Percentiles rank a stretch among this genome's conserved stretches.
These are phyloP conservation scores for Diatrype stigma DNA, from an alignment of 2,329 filamentous ascomycete species.

Conservation along the genomic window DNA sequence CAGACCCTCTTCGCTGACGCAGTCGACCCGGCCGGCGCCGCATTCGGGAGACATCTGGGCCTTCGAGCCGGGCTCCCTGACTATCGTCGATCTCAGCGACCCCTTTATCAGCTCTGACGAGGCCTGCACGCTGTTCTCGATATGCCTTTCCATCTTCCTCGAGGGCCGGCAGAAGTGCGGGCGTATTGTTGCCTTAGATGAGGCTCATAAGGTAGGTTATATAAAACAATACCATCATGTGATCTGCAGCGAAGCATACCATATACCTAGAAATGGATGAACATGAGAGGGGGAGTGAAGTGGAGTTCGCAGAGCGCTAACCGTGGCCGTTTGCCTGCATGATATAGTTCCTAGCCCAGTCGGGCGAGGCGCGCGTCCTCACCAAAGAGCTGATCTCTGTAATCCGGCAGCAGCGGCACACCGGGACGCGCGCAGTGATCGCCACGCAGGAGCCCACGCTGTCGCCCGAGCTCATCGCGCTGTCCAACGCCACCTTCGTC, in stretches of 20 bases:
- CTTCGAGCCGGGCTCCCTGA: constrained; percentile 41
- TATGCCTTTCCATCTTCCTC: constrained; percentile 47
- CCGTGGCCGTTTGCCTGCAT: too few species aligned
- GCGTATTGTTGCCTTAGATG: constrained; percentile 51
- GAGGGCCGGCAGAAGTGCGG: constrained; percentile 34
- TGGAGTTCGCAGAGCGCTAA: constrained; percentile 1
- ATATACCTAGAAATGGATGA: not conserved
- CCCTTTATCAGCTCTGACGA: constrained; percentile 49
- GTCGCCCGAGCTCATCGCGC: constrained; percentile 16
- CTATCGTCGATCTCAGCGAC: constrained; percentile 55
- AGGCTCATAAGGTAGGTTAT: constrained; percentile 51
- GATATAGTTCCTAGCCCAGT: constrained; percentile 15
- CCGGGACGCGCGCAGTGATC: constrained; percentile 16
- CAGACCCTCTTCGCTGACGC: constrained; percentile 18
- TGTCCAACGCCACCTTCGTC: constrained; percentile 19
- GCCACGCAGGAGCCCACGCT: constrained; percentile 21
- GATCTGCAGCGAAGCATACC: too few species aligned
- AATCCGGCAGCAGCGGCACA: constrained; percentile 19
- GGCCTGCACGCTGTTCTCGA: constrained; percentile 53
- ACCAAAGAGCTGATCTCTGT: constrained; percentile 14
- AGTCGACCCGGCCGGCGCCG: constrained; percentile 6
- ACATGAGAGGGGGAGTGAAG: not conserved
- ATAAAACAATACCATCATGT: not conserved
- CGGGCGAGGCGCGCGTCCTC: constrained; percentile 10
- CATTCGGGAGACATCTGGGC: constrained; percentile 13